Conservation (phyloP, 192 early-diverging fungal genomes). For the Rhizophagus clarus region DNA sequence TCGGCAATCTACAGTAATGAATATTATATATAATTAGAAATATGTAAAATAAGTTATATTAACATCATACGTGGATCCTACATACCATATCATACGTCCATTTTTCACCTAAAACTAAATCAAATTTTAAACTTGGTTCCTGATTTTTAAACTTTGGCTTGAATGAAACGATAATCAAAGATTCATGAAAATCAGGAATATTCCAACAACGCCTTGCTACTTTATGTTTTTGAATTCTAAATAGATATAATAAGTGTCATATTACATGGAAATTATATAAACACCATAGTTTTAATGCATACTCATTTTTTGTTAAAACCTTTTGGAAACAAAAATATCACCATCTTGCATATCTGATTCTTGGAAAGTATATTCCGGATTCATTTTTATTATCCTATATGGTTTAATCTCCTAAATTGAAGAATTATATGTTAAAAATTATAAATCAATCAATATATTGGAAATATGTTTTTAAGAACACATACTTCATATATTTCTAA, state of each 20-base stretch:
- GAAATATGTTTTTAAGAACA: neutral
- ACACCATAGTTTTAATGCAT: slow-evolving; percentile 26
- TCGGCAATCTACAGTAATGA: no score
- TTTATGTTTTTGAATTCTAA: slow-evolving; percentile 40
- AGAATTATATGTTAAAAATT: neutral
- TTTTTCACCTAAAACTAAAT: no score
- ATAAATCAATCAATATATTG: neutral
- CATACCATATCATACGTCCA: no score
- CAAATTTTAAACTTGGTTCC: slow-evolving; percentile 50
- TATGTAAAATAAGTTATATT: no score
- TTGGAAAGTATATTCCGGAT: slow-evolving; percentile 62
- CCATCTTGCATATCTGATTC: slow-evolving; percentile 88
- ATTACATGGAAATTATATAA: no score
- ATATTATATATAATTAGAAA: slow-evolving; percentile 31
- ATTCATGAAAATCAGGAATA: slow-evolving; percentile 80
- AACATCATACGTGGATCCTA: slow-evolving; percentile 23
- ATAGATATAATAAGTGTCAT: no score
- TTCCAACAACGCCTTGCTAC: slow-evolving; percentile 42
- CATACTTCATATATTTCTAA: slow-evolving; percentile 67
- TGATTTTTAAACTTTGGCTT: slow-evolving; percentile 44
- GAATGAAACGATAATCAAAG: slow-evolving; percentile 43
- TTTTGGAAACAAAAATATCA: slow-evolving; percentile 89
- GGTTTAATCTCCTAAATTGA: slow-evolving; percentile 85
- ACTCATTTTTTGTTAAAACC: slow-evolving; percentile 53
- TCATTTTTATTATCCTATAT: slow-evolving; percentile 81